Base-by-base conservation (phyloP, 495 filamentous ascomycete genomes). In the Xylaria bambusicola region DNA sequence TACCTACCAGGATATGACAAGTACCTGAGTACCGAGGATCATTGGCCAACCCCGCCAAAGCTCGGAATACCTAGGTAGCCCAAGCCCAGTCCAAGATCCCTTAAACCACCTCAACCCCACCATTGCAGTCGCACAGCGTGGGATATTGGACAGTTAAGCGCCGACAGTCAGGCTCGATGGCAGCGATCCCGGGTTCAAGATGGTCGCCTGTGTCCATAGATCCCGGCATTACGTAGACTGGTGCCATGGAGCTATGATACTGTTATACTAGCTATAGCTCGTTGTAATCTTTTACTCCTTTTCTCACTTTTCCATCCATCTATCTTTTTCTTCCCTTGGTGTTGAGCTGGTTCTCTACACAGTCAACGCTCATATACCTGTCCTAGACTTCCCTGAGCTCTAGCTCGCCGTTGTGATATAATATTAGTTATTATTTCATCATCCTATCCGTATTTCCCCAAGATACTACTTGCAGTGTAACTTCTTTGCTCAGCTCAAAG, bases 141-240 rank as follows among this genome's bases (percentile, higher is more conserved):
- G 49, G 61, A 64, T 60, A 60, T 57, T 69, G 66, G 64, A 60
- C 61, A 13, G 57, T 20, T 68, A 68, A 66, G 66, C 66, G 66
- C 66, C 66, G 52, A 52, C 58, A 58, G 44, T 40, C 50, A 46
- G 33, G 44, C 50, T 47, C 21, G 21, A 29, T 45, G 8, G 41
- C 26, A 21, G 29, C 31, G 12, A n/a, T 29, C 27, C 49, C 24
- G 49, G 31, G 49, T 52, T 3, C 23, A 23, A 27, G 21, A 9
- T 35, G 36, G 49, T 12, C 9, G 35, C 18, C 12, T 4, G 3
- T 20, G 31, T 27, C 5, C 29, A 33, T 33, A 33, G 23, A 10
- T 41, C 5, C 5, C 36, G 31, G 38, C 42, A 46, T 24, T n/a
- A 23, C 0, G 18, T 31, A 52, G 49, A 55, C n/a, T n/a, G 10